Evolutionary conservation across 768 basidiomycete genomes (phyloP), one percentile per base, ranked within the genome.

Genomic region (Mycena amicta): DNA sequence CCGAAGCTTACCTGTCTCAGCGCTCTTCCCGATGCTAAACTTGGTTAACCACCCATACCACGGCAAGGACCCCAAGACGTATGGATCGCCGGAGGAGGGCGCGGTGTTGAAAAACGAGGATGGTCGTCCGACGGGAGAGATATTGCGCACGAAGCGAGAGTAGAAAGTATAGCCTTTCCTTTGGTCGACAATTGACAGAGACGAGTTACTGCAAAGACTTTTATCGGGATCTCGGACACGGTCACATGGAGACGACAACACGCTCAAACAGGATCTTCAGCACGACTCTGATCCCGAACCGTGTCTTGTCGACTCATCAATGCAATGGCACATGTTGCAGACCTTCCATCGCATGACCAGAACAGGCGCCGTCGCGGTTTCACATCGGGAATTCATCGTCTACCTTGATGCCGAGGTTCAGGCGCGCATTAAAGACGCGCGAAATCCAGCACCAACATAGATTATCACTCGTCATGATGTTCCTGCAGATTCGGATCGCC

Each of bases 1-100:
- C n/a, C n/a, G n/a, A n/a, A n/a, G n/a, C n/a, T 18, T 68, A 43
- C 65, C 57, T 33, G 31, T 29, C 8, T 5, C 43, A 64, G 62
- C 62, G 5, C 59, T 64, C 40, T 65, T 40, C 51, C 59, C 40
- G 68, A 96, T 94, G 95, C 85, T 98, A 76, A 98, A 98, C 78
- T 78, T 98, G 50, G 95, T 95, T 66, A 90, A 95, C 72, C 95
- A 97, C 72, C 87, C 86, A 41, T 75, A 85, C 70, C 95, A 96
- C 69, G 94, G 94, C 2, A 86, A 87, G 8, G 90, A 95, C 67
- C 83, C 89, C 20, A 83, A 87, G 56, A 95, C 93, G 73, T 97
- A 96, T 62, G 79, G 77, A 25, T 78, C 78, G 45, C 72, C 76
- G 55, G 61, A 43, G 43, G 63, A 67, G 65, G 57, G 73, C 40